Base-by-base conservation (phyloP, 345 rosid species). In the rapeseed (Brassica napus) region DNA sequence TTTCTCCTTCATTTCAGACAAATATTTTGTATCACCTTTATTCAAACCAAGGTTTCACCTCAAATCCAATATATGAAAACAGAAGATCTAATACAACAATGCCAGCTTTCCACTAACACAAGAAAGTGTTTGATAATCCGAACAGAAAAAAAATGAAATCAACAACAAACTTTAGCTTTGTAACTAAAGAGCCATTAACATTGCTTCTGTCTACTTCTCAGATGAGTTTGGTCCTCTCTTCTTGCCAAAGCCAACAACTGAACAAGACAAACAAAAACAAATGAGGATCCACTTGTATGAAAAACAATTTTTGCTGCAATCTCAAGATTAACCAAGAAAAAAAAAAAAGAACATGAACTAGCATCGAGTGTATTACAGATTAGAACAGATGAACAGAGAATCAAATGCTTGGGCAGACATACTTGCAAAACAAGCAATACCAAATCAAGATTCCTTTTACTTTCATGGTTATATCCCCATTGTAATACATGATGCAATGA, bases 141-240 rank as follows among this genome's bases (percentile, higher is more conserved):
- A 42, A 42, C 49, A 42, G 4, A 3, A 10, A 3, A 42, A 14
- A 55, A 42, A 55, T 55, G 24, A 55, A 55, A 18, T 16, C 24
- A 23, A 55, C 61, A 8, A 21, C 14, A 21, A 57, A 21, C 62
- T 8, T 8, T 8, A 14, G 62, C 14, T 21, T 16, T 2, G 24
- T 57, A 21, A 57, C 64, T 59, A 59, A 59, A 4, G 32, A 24
- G 1, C 1, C 23, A 21, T 21, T 21, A 54, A 16, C 0, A 6
- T 54, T 54, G 3, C 9, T 16, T 16, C 23, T 3, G 10, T 11
- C 57, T 69, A 69, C 44, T 69, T 69, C 73, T 69, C 73, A 28
- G 72, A 69, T 15, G 72, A 69, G 61, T 69, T 69, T 15, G 72
- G 72, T 49, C 72, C 72, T 61, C 71, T 75, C 71, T 74, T 65